A percentile compares a stretch with the other conserved stretches of the same genome.
Conservation (phyloP, 1,284 basidiomycete species). For the Ustilago trichophora region DNA sequence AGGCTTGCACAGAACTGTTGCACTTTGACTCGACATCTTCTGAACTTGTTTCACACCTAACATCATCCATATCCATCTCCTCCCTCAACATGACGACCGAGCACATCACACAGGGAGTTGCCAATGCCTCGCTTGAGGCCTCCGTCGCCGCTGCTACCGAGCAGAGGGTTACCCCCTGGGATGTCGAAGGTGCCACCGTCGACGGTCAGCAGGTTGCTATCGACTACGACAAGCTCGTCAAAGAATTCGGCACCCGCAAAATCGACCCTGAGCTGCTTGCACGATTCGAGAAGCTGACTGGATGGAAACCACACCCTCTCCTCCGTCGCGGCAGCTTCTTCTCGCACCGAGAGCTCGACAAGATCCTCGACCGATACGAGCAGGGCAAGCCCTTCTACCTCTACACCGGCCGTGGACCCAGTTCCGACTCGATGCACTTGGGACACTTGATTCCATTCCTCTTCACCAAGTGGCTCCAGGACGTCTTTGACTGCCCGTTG, state of each 20-base stretch:
- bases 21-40: conserved; percentile 20
- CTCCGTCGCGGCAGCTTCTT: conserved; percentile 95
- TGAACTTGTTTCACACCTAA: not conserved
- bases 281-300: conserved; percentile 90
- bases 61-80: not conserved
- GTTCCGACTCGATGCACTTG: conserved; percentile 95
- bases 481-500: conserved; percentile 91
- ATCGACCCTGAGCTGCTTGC: conserved; percentile 82
- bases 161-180: conserved; percentile 96
- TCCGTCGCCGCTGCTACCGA: conserved; percentile 41
- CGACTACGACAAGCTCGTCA: conserved; percentile 95
- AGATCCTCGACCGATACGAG: conserved; percentile 93
- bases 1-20: not conserved
- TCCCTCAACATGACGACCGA: conserved; percentile 34
- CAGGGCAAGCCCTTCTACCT: conserved; percentile 97
- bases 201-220: conserved; percentile 79
- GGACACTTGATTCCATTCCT: conserved; percentile 98
- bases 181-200: conserved; percentile 91
- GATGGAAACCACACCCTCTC: conserved; percentile 87
- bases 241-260: conserved; percentile 89
- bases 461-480: conserved; percentile 99
- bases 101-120: conserved; percentile 47
- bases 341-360: conserved; percentile 94
- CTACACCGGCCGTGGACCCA: conserved; percentile 96
- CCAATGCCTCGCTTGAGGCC: conserved; percentile 43